Percentiles rank a stretch among this genome's conserved stretches.
Evolutionary conservation across 305 asterid genomes (phyloP).

Genomic region (Nicotiana rustica): DNA sequence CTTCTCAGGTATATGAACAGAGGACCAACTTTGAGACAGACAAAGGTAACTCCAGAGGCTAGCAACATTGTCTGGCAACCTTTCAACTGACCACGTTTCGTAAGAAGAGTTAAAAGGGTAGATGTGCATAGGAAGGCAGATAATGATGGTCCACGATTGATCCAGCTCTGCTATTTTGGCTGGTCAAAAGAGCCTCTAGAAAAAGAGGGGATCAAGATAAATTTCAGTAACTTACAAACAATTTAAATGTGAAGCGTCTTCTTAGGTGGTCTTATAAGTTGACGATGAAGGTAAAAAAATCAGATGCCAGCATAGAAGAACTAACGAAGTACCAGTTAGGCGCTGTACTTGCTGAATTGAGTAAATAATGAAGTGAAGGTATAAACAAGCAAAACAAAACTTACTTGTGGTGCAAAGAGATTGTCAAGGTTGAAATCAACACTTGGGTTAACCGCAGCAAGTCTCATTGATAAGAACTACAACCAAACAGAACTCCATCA

Average conservation of each 20-base stretch:
- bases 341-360: neutral
- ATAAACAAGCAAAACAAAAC: conserved; percentile 31
- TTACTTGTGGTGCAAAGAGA: conserved; percentile 76
- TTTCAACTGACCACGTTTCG: neutral
- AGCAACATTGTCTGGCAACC: conserved; percentile 26
- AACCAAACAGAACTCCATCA: conserved; percentile 45
- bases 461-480: conserved; percentile 95
- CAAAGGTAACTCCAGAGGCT: conserved; percentile 26
- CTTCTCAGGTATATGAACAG: neutral
- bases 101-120: conserved; percentile 18
- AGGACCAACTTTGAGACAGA: conserved; percentile 26
- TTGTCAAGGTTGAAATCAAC: conserved; percentile 74
- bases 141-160: conserved; percentile 27
- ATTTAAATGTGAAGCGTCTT: neutral
- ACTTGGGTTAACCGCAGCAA: conserved; percentile 86
- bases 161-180: conserved; percentile 23
- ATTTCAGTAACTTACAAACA: neutral
- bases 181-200: neutral
- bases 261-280: neutral
- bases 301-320: neutral
- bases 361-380: neutral
- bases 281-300: neutral
- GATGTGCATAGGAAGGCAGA: conserved; percentile 27
- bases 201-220: neutral
- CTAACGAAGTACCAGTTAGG: neutral